Conservation (phyloP, 768 basidiomycete species). For the Amylocystis lapponica region DNA sequence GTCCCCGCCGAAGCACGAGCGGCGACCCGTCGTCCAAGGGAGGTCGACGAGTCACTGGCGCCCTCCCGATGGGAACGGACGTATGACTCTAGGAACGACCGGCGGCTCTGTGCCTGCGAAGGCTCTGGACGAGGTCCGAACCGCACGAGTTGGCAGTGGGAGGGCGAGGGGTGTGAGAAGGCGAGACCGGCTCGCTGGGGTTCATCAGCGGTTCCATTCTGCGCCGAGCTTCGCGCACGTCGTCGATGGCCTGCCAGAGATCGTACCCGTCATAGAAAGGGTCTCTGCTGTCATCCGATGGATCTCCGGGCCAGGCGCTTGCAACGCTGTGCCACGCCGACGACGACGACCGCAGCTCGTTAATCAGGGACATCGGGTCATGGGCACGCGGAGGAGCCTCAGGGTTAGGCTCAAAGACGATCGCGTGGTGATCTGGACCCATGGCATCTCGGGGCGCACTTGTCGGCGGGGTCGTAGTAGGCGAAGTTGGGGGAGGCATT, state of each 20-base stretch:
- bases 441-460: slow-evolving; percentile 4
- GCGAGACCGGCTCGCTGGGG: neutral
- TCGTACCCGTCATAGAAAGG: neutral
- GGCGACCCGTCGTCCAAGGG: slow-evolving; percentile 14
- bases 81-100: neutral
- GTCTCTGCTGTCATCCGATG: neutral
- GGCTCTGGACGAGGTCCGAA: slow-evolving; percentile 3
- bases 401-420: slow-evolving; percentile 10
- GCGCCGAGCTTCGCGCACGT: neutral
- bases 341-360: slow-evolving; percentile 4
- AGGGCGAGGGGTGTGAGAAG: neutral
- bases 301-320: slow-evolving; percentile 4
- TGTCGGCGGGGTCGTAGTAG: neutral
- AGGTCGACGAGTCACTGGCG: slow-evolving; percentile 11
- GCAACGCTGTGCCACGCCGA: slow-evolving; percentile 3
- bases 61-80: neutral
- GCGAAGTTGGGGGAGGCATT: slow-evolving; percentile 4
- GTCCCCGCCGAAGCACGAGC: slow-evolving; percentile 9
- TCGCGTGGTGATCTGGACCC: slow-evolving; percentile 21
- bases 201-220: neutral
- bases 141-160: neutral
- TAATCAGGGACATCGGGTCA: neutral
- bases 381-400: neutral
- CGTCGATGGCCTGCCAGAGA: neutral
- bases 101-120: neutral